Base-by-base conservation (phyloP, 2,329 filamentous ascomycete genomes). In the Pestalotiopsis fici region DNA sequence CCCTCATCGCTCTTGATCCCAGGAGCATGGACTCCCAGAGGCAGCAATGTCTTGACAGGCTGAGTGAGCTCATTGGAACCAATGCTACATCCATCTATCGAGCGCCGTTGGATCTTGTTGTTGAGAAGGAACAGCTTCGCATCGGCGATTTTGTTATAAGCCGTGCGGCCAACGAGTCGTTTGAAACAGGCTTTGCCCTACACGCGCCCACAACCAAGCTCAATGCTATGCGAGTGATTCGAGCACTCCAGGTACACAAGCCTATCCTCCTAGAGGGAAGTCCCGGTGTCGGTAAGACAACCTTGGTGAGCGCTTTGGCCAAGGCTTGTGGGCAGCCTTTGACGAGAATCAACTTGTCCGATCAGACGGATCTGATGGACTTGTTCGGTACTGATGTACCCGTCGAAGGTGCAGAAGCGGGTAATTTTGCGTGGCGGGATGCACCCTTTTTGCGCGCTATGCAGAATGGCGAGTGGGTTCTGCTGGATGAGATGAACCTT, bases 401-500 rank as follows among this genome's bases (percentile, higher is more conserved):
- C 0, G 90, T 97, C 3, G 96, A 98, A 80, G 95, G 94, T n/a
- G 94, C 92, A 0, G 90, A 93, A 74, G 92, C 94, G 7, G 96
- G 96, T 1, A 92, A 93, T 68, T 99, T 99, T 76, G 91, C 93
- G 1, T 99, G 96, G 96, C 89, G 94, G 72, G 95, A 99, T 78
- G 96, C 95, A 0, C 95, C 96, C 0, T 98, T 99, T 77, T 83
- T 99, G 23, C 93, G 94, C 76, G 96, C 96, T 0, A 98, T 99
- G 95, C 96, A 98, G 77, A 92, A 89, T 67, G 96, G 96, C 31
- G 93, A 97, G 73, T 99, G 96, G 96, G 96, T 99, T 12, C 84
- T 99, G 31, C 86, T 99, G 0, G 96, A 99, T 75, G 96, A 99
- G 83, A 99, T 99, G 96, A 99, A 99, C 74, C 82, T 99, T 70